Evolutionary conservation across 2,329 filamentous ascomycete genomes (phyloP).

Genomic region (Fusarium udum): DNA sequence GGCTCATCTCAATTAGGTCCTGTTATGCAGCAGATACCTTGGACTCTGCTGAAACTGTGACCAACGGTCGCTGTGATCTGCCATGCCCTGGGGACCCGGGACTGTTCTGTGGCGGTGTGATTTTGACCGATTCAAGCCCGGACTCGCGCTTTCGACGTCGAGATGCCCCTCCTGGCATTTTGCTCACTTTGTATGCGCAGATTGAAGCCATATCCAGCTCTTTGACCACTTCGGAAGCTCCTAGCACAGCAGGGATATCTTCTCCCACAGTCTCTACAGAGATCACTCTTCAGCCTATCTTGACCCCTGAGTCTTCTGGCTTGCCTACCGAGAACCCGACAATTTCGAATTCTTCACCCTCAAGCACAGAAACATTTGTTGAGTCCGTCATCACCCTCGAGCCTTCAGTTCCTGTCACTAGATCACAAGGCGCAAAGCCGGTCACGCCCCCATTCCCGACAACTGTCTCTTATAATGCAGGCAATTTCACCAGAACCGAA

Average conservation of each 20-base stretch:
- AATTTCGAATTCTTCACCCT: background rate
- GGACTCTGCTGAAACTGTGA: background rate
- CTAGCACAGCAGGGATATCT: background rate
- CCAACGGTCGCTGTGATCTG: background rate
- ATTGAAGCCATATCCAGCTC: background rate
- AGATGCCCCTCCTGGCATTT: background rate
- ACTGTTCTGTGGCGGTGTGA: background rate
- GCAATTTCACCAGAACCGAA: background rate
- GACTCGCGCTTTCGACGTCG: background rate
- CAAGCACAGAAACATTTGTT: background rate
- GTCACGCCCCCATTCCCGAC: background rate
- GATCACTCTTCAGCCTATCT: background rate
- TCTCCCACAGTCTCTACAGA: background rate
- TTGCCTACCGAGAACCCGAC: background rate
- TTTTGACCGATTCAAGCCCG: background rate
- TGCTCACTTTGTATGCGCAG: background rate
- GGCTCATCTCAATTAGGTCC: background rate
- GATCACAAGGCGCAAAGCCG: background rate
- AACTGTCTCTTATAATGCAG: background rate
- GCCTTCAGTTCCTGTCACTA: background rate
- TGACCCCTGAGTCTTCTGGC: background rate
- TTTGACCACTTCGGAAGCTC: background rate
- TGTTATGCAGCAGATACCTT: background rate
- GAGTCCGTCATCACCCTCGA: background rate
- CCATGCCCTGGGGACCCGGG: background rate